Evolutionary conservation across 352 stramenopile species (phyloP), one percentile per base, ranked within the genome.

Genomic region (Phytopythium mirpurense): DNA sequence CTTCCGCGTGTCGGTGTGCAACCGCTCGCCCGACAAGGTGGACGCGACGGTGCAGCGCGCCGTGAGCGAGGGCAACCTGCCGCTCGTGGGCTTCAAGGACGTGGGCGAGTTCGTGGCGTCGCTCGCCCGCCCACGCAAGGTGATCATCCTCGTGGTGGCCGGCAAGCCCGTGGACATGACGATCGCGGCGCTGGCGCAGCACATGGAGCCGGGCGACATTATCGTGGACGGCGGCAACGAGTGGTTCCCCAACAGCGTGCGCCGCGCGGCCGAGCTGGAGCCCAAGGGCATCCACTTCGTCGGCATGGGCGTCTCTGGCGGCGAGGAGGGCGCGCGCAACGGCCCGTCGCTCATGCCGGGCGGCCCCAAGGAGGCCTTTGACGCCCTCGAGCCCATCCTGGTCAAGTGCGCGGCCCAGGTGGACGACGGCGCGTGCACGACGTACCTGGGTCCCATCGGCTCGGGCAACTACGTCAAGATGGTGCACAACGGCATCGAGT

Each of bases 401-500:
- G 93, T 86, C 52, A 98, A 98, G 74, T 98, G 95, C 65, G 96
- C 97, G 2, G 97, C 97, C 6, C 90, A 98, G 71, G 94, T 98
- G 21, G 81, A 95, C 57, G 87, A 96, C 56, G 92, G 92, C 23
- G 77, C 96, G 21, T 99, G 97, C 72, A 98, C 96, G 21, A 98
- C 93, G 44, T 99, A 99, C 76, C 73, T 98, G 46, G 97, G 97
- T 35, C 87, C 86, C 18, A 88, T 97, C 35, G 97, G 97, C 61
- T 87, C 87, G 31, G 97, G 97, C 54, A 99, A 99, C 81, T 99
- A 99, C 77, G 96, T 99, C 49, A 99, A 99, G 83, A 99, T 99
- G 97, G 96, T 99, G 56, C 97, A 99, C 89, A 99, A 99, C 82
- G 97, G 97, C 57, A 99, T 99, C 65, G 97, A 99, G 72, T 99